These are phyloP conservation scores for Sugiyamaella marilandica DNA, from an alignment of 805 yeast species.

Conservation along the genomic window DNA sequence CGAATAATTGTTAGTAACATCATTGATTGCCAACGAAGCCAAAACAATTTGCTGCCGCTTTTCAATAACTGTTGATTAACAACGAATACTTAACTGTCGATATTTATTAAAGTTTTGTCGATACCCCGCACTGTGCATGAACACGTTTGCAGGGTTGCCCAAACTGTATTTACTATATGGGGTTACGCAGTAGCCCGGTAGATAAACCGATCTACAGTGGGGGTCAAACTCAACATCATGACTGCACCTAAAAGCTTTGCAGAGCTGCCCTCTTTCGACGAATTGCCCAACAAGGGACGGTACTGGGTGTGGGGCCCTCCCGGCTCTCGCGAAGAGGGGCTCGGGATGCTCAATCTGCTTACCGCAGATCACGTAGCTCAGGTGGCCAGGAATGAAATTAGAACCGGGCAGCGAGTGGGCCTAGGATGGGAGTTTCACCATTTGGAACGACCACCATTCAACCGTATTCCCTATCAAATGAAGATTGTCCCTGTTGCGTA, in stretches of 20 bases:
- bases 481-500: conserved; percentile 5
- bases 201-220: background rate
- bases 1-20: too few species aligned
- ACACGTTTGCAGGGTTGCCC: too few species aligned
- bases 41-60: too few species aligned
- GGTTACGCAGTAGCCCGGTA: too few species aligned
- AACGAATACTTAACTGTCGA: too few species aligned
- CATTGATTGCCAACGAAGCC: too few species aligned
- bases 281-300: conserved; percentile 23
- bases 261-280: conserved; percentile 23
- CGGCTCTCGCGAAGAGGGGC: conserved; percentile 27
- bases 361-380: conserved; percentile 14
- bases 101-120: too few species aligned
- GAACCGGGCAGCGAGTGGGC: conserved; percentile 14
- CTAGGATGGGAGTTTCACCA: conserved; percentile 16
- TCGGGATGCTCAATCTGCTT: conserved; percentile 15
- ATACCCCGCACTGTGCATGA: too few species aligned
- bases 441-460: conserved; percentile 10
- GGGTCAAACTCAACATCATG: conserved; percentile 2
- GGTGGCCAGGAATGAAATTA: conserved; percentile 12
- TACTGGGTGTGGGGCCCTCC: conserved; percentile 30
- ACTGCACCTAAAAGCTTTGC: conserved; percentile 1
- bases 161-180: too few species aligned
- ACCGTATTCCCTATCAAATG: conserved; percentile 1
- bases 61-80: too few species aligned